Evolutionary conservation across 805 yeast species (phyloP), one percentile per base, ranked within the genome.

Genomic region (Cyberlindnera subsufficiens): DNA sequence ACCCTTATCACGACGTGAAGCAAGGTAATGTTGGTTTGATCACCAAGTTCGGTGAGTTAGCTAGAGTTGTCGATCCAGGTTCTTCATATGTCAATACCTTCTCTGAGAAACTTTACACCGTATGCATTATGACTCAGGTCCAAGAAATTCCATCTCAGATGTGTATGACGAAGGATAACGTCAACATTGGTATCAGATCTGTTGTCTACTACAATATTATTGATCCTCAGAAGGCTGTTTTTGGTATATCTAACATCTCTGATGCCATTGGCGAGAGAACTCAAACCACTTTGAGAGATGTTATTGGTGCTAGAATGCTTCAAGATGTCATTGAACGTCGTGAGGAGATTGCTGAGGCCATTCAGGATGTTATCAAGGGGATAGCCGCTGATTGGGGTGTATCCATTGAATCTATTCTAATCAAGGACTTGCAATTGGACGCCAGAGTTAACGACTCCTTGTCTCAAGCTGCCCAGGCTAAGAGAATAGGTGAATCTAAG

Each of bases 261-360:
- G 62, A 60, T 35, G 83, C 88, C 15, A 68, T 82, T 42, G 63
- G 69, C 41, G 87, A 81, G 58, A 69, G 87, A 57, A 80, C 87
- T 5, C 86, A 81, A 61, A 82, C 86, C 35, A 82, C 89, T 3
- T 65, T 82, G 55, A 70, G 89, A 59, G 86, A 81, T 50, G 89
- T 82, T 18, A 72, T 80, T 42, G 89, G 89, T 48, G 68, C 81
- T 30, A 64, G 86, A 39, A 69, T 67, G 17, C 66, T 82, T 53
- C 89, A 82, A 63, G 88, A 82, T 51, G 83, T 81, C 18, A 80
- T 82, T 53, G 88, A 82, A 55, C 77, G 80, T 57, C 65, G 89
- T 50, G 88, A 81, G 52, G 85, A 81, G 59, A 73, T 82, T 48
- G 87, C 88, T 17, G 76, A 68, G 38, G 67, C 82, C 19, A 82